Base-by-base conservation (phyloP, 23 red algal genomes). In the Gracilaria vermiculophylla region DNA sequence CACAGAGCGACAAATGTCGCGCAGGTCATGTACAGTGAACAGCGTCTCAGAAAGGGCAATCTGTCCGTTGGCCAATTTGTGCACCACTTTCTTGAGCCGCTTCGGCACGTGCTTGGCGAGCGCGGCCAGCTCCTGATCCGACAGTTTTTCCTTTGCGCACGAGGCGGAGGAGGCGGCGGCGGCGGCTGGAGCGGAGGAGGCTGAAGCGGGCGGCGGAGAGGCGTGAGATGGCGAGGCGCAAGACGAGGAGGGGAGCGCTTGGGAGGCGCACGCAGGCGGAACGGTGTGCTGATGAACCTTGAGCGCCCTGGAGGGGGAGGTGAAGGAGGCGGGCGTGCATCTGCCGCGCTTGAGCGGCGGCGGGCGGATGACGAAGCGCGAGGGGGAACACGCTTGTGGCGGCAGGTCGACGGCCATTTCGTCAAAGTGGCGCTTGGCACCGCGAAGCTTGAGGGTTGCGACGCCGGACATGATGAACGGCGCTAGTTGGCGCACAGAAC, bases 371-470 rank as follows among this genome's bases (percentile, higher is more conserved):
- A 69, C 58, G 25, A 69, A 78, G 24, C 86, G 86, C 20, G 61
- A 52, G 21, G 86, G 86, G 12, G 86, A 90, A 43, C 86, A 80
- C 1, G 55, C 17, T 31, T 78, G 73, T 35, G 71, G 56, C 14
- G 86, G 58, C 10, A 80, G 23, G 73, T 90, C 86, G n/a, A 90
- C 86, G 19, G 62, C 28, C 86, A 90, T 90, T 27, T 90, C 86
- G 34, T 90, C 86, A 56, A 90, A 90, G 28, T 53, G 71, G 21
- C 86, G 86, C 72, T 90, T 90, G 1, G 73, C 73, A 20, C 78
- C 78, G 60, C 86, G 86, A 0, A 70, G 73, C 35, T 90, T 90
- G 58, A 90, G 86, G 8, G 86, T 90, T 9, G 86, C 86, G 16
- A 90, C 86, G 57, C 86, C 86, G 4, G 86, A 90, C 86, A 90